Evolutionary conservation across 129 eudicot species (phyloP).

Genomic region (Tagetes erecta): DNA sequence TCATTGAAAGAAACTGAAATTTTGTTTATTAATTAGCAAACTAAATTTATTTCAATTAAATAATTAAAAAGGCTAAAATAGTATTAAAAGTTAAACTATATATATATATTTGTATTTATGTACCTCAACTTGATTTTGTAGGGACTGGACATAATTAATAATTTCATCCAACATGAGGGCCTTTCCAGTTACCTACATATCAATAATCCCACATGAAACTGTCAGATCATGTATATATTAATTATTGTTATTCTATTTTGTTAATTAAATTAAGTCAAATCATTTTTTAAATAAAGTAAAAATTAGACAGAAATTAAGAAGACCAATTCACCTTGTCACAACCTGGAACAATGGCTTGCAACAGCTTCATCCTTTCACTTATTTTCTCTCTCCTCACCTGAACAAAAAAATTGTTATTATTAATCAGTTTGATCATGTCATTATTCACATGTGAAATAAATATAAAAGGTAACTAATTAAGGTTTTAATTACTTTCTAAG

Average conservation of each 20-base stretch:
- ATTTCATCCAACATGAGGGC: conserved; percentile 99
- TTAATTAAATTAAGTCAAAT: conserved; percentile 8
- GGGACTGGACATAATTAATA: conserved; percentile 95
- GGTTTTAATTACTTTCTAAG: no score
- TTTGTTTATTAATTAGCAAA: not conserved
- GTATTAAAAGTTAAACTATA: not conserved
- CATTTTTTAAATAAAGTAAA: not conserved
- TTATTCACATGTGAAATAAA: not conserved
- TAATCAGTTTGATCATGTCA: not conserved
- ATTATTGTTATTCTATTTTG: conserved; percentile 12
- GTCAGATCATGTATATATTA: conserved; percentile 40
- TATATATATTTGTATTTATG: not conserved
- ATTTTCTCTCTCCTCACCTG: conserved; percentile 96
- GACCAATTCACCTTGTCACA: conserved; percentile 88
- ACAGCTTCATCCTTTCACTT: conserved; percentile 90
- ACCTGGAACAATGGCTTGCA: conserved; percentile 96
- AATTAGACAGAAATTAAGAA: conserved; percentile 22
- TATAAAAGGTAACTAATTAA: no score
- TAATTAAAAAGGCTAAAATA: not conserved
- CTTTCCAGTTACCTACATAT: conserved; percentile 87
- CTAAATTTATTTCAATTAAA: not conserved
- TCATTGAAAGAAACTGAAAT: conserved; percentile 86
- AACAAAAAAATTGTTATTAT: not conserved
- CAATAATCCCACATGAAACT: conserved; percentile 58
- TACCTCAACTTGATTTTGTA: conserved; percentile 98